Evolutionary conservation across 106 monocot genomes (phyloP).

Genomic region (Phalaenopsis aphrodite): DNA sequence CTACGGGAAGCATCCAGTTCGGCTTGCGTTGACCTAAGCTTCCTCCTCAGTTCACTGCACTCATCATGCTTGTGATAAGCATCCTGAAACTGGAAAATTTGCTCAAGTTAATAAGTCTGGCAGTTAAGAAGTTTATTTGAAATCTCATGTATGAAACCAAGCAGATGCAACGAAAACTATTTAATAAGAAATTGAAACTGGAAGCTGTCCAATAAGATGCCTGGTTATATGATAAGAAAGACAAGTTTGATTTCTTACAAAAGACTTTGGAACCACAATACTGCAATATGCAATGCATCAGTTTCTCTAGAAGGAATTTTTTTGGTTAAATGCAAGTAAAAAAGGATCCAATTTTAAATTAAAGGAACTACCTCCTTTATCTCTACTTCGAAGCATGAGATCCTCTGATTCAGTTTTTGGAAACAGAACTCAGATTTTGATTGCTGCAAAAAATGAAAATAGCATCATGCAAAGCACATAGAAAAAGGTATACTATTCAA

Average conservation of each 20-base stretch:
- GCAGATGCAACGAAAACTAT: no score
- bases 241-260: no score
- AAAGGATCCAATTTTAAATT: not conserved
- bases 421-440: conserved; percentile 15
- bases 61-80: conserved; percentile 32
- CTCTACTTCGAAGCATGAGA: conserved; percentile 38
- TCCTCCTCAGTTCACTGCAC: conserved; percentile 41
- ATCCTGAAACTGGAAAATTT: conserved; percentile 31
- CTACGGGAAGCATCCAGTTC: conserved; percentile 43
- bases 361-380: conserved; percentile 37
- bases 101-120: not conserved
- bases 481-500: not conserved
- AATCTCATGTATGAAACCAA: no score
- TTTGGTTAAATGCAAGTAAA: not conserved
- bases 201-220: no score
- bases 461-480: not conserved
- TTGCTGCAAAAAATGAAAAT: conserved; percentile 20
- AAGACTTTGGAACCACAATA: no score
- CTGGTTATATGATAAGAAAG: no score
- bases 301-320: not conserved
- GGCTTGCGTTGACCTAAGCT: conserved; percentile 29
- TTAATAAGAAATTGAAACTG: no score
- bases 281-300: not conserved
- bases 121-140: no score
- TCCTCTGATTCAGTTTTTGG: conserved; percentile 31